Base-by-base conservation (phyloP, 1,284 basidiomycete genomes). In the Tilletia indica region DNA sequence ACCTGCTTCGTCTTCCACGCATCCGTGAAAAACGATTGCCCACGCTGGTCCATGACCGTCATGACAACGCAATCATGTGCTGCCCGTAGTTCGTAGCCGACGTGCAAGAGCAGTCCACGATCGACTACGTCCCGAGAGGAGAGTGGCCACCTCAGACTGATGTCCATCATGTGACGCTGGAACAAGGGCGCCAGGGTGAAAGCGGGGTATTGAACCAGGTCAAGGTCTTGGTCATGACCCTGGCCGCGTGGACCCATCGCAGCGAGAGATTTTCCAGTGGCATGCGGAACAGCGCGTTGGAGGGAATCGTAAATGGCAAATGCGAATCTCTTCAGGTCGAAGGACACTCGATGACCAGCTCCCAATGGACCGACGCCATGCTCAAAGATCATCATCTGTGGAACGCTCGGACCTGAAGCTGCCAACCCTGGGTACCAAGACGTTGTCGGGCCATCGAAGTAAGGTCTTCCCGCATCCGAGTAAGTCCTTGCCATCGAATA, bases 301-400 rank as follows among this genome's bases (percentile, higher is more conserved):
- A 79, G 68, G 64, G 76, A 73, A 51, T 79, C 78, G 68, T 77
- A 79, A 42, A 79, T 72, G 25, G 73, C 72, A 45, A 79, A 74
- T 4, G 70, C 74, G 42, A 77, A 56, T 12, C 69, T 45, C 31
- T 74, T 67, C 67, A 79, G 36, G 19, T 70, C 61, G 31, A 72
- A 67, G 45, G 45, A 39, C 11, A 70, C 61, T 61, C 72, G 61
- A 19, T 39, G 34, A 9, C 61, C 61, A 9, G 36, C 70, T 5
- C 74, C 71, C 12, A 79, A 70, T 0, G 75, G 74, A 3, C 74
- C 64, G 39, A 70, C 72, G 31, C 72, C 76, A 54, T 72, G 69
- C 48, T 79, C 76, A 31, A 72, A 74, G 68, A 78, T 67, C 69
- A 76, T 72, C 31, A 68, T 63, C 21, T 76, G 73, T 9, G 71